A percentile compares a stretch with the other conserved stretches of the same genome.
phyloP scores from a whole-genome alignment of 2,329 filamentous ascomycete genomes.

The Nemania sp. region DNA sequence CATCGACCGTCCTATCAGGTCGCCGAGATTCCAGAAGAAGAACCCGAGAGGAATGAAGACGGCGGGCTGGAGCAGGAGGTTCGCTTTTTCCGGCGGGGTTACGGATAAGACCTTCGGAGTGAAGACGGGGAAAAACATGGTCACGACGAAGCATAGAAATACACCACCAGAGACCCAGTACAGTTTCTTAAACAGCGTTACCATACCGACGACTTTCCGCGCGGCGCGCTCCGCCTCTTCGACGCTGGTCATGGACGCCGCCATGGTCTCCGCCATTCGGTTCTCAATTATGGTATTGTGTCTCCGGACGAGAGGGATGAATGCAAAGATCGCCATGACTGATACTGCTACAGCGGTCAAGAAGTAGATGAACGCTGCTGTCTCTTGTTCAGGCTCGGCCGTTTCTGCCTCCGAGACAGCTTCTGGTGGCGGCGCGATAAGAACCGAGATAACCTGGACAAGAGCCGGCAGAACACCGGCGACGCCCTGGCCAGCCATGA shows the following conservation, averaged over 20 bases:
- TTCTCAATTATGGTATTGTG: conserved; percentile 58
- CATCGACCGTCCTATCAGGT: conserved; percentile 75
- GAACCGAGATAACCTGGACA: conserved; percentile 82
- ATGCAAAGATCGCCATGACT: conserved; percentile 68
- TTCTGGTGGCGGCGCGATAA: conserved; percentile 57
- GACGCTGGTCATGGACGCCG: conserved; percentile 54
- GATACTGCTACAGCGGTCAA: conserved; percentile 83
- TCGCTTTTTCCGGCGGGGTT: conserved; percentile 45
- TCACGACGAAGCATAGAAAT: conserved; percentile 78
- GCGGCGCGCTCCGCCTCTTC: conserved; percentile 57
- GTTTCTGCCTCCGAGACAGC: conserved; percentile 43
- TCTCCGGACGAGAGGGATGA: conserved; percentile 71
- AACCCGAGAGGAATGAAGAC: conserved; percentile 90
- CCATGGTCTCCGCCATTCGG: conserved; percentile 54
- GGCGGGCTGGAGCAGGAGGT: conserved; percentile 68
- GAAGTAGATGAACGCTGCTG: conserved; percentile 88
- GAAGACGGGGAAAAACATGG: conserved; percentile 96
- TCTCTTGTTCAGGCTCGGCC: conserved; percentile 47
- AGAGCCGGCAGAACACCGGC: conserved; percentile 84
- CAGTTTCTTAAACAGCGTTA: conserved; percentile 74
- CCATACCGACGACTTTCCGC: conserved; percentile 59
- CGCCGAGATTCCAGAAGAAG: conserved; percentile 91
- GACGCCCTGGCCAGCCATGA: conserved; percentile 93
- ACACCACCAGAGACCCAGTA: conserved; percentile 77
- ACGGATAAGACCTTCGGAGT: conserved; percentile 69